Conservation (phyloP, 2,329 filamentous ascomycete genomes). For the Fusarium austroafricanum region DNA sequence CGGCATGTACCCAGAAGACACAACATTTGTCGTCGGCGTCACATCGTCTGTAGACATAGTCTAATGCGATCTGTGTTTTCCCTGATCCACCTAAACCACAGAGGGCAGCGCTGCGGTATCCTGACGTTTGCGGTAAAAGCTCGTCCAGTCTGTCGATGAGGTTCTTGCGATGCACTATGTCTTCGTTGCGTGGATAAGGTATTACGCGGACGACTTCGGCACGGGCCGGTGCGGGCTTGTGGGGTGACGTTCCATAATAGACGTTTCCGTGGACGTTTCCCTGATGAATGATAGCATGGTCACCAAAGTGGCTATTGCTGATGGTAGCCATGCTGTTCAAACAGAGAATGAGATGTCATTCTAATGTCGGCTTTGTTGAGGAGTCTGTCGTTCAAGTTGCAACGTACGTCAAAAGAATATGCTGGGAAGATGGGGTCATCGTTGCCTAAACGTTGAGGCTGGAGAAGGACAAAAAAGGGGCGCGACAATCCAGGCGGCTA, state of each 20-base stretch:
- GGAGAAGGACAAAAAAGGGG: too few relatives aligned
- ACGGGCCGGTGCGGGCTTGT: background rate
- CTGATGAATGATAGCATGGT: background rate
- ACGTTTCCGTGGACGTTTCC: conserved; percentile 10
- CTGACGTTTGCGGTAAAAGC: conserved; percentile 26
- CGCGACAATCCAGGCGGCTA: too few relatives aligned
- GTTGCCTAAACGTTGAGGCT: too few relatives aligned
- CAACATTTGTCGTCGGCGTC: conserved; percentile 39
- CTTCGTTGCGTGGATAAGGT: conserved; percentile 43
- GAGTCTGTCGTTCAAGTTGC: too few relatives aligned
- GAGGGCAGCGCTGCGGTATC: conserved; percentile 39
- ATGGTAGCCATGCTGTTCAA: too few relatives aligned
- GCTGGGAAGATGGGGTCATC: background rate
- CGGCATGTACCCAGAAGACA: conserved; percentile 53
- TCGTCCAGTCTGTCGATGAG: conserved; percentile 35
- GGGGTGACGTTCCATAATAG: background rate
- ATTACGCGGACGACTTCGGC: conserved; percentile 21
- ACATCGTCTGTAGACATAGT: conserved; percentile 48
- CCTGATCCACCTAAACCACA: conserved; percentile 47
- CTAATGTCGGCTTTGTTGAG: too few relatives aligned
- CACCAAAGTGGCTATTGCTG: too few relatives aligned
- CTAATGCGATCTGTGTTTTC: conserved; percentile 53
- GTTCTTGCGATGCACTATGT: conserved; percentile 38
- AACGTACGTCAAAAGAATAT: background rate
- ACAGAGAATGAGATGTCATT: too few relatives aligned